Percentiles rank a stretch among this genome's conserved stretches.
Conservation (phyloP, 176 grass and related monocot genomes). For the Saccharum spontaneum region DNA sequence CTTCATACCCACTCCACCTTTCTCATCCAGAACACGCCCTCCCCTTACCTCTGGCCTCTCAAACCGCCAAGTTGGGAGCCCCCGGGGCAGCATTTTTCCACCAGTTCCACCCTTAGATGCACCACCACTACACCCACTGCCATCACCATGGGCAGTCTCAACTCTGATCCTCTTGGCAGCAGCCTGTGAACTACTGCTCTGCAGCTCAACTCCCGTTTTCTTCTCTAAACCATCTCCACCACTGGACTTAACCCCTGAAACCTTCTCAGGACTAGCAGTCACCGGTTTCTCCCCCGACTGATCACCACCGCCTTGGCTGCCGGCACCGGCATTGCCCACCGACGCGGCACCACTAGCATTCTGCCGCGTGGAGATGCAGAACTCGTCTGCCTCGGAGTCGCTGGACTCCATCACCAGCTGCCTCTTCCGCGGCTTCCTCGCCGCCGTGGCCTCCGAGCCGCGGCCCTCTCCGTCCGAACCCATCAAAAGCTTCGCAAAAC, state of each 20-base stretch:
- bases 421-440: constrained; percentile 54
- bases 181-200: constrained; percentile 23
- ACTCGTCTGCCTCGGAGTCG: constrained; percentile 67
- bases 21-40: constrained; percentile 45
- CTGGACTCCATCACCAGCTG: constrained; percentile 53
- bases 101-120: constrained; percentile 27
- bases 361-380: constrained; percentile 37
- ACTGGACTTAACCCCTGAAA: constrained; percentile 22
- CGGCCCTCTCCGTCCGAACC: constrained; percentile 16
- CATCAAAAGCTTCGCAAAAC: constrained; percentile 28
- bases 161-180: constrained; percentile 37
- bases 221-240: constrained; percentile 25
- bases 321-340: constrained; percentile 25
- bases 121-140: background rate
- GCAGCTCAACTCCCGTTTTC: constrained; percentile 8
- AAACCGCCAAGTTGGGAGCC: constrained; percentile 45
- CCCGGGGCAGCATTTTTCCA: constrained; percentile 47
- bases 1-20: constrained; percentile 23
- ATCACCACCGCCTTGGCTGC: background rate
- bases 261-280: constrained; percentile 20
- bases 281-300: constrained; percentile 22
- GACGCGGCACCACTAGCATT: background rate
- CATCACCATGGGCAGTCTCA: constrained; percentile 4
- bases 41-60: constrained; percentile 62
- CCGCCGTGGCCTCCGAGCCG: constrained; percentile 3